Percentiles rank a stretch among this genome's conserved stretches.
phyloP scores from a whole-genome alignment of 1,139 yeast species.

The Diutina siamensis region DNA sequence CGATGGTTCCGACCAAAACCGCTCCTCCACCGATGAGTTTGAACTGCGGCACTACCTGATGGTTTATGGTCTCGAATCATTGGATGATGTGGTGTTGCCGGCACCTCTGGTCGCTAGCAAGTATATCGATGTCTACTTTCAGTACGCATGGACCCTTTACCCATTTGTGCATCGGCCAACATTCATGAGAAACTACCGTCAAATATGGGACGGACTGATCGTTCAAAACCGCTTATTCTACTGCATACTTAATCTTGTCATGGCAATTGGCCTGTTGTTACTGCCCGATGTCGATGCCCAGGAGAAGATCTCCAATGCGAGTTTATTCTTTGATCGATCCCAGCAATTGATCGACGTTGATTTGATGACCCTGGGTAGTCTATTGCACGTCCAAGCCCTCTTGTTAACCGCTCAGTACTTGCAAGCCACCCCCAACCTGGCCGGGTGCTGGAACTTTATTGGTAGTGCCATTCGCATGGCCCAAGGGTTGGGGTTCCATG shows the following conservation, averaged over 20 bases:
- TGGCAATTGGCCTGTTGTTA: not conserved
- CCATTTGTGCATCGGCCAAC: slow-evolving; percentile 1
- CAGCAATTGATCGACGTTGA: not conserved
- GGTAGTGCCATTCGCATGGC: slow-evolving; percentile 2
- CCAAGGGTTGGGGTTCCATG: slow-evolving; percentile 2
- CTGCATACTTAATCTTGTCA: not conserved
- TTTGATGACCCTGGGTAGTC: not conserved
- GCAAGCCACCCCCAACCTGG: not conserved
- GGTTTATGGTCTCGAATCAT: not conserved
- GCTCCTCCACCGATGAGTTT: not conserved
- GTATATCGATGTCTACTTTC: not conserved
- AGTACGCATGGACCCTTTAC: slow-evolving; percentile 2
- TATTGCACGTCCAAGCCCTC: not conserved
- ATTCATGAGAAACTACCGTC: not conserved
- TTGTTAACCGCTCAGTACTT: not conserved
- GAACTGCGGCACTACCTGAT: slow-evolving; percentile 2
- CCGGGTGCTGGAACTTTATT: slow-evolving; percentile 5
- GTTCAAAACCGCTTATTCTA: not conserved
- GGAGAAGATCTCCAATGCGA: not conserved
- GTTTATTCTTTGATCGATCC: not conserved
- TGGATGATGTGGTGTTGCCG: not conserved
- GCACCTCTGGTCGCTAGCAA: not conserved
- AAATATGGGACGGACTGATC: not conserved
- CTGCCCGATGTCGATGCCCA: not conserved
- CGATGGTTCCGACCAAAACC: not conserved